These are phyloP conservation scores for Funneliformis geosporum DNA, from an alignment of 192 early-diverging fungal species.

Conservation along the genomic window DNA sequence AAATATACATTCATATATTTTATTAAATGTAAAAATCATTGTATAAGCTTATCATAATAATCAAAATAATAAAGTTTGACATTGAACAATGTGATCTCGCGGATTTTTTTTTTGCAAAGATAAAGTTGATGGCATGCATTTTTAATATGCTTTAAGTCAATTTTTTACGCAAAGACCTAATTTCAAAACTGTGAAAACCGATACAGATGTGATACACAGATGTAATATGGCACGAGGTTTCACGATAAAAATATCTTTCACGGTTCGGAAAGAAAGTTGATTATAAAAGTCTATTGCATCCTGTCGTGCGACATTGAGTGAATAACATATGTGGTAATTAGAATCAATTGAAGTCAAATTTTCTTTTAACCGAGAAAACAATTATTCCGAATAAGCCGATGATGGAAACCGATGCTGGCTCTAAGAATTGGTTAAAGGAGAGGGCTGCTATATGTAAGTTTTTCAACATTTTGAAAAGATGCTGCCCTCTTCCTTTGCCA, in stretches of 20 bases:
- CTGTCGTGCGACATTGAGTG: not conserved
- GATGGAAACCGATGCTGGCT: conserved; percentile 34
- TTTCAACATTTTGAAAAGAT: not conserved
- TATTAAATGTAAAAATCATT: no score
- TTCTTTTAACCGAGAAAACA: not conserved
- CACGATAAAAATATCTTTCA: not conserved
- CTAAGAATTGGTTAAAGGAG: conserved; percentile 33
- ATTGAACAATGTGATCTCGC: no score
- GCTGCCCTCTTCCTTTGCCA: not conserved
- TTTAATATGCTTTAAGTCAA: no score
- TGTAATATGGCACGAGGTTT: not conserved
- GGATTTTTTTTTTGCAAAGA: no score
- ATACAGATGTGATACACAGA: not conserved
- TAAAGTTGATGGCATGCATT: no score
- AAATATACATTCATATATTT: no score
- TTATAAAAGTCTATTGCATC: not conserved
- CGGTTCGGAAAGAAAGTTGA: not conserved
- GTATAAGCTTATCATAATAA: no score
- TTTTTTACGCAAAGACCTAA: no score
- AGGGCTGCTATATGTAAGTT: conserved; percentile 35
- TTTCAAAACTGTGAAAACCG: no score
- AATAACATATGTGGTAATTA: not conserved
- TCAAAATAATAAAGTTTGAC: no score
- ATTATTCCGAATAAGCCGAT: not conserved
- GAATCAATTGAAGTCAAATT: not conserved